Conservation (phyloP, 306 rosid genomes). For the Sicyos edulis region DNA sequence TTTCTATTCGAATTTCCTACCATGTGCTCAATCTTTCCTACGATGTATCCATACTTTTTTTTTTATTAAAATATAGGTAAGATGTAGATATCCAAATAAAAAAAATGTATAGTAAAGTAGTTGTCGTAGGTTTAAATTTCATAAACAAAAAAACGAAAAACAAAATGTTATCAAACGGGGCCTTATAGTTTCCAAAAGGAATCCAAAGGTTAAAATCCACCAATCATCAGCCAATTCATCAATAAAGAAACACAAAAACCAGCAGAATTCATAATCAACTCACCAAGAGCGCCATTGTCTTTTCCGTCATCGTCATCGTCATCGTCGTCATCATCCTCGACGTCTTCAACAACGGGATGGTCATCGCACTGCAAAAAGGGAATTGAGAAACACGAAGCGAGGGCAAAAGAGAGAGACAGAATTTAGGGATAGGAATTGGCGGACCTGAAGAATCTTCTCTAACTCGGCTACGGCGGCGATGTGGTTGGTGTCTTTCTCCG, state of each 20-base stretch:
- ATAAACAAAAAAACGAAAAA: no score
- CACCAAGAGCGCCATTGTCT: constrained; percentile 48
- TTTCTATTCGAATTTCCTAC: no score
- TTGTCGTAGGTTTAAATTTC: no score
- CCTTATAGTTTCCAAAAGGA: not conserved
- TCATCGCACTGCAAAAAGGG: constrained; percentile 29
- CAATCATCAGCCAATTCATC: not conserved
- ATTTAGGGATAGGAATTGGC: not conserved
- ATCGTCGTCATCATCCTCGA: constrained; percentile 28
- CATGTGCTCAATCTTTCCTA: no score
- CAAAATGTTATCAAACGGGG: no score
- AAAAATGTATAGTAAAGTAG: no score
- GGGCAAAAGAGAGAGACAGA: not conserved
- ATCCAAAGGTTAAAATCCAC: no score
- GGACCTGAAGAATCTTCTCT: constrained; percentile 5
- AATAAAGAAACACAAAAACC: not conserved
- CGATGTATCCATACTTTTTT: no score
- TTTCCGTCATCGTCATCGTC: constrained; percentile 55
- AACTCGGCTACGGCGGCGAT: not conserved
- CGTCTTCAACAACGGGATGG: constrained; percentile 48
- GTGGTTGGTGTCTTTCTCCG: not conserved
- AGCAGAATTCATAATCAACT: not conserved
- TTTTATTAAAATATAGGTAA: no score
- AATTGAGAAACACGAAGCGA: not conserved
- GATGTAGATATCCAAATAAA: no score